Evolutionary conservation across 108 stramenopile genomes (phyloP).

Genomic region (Cyclotella atomus): DNA sequence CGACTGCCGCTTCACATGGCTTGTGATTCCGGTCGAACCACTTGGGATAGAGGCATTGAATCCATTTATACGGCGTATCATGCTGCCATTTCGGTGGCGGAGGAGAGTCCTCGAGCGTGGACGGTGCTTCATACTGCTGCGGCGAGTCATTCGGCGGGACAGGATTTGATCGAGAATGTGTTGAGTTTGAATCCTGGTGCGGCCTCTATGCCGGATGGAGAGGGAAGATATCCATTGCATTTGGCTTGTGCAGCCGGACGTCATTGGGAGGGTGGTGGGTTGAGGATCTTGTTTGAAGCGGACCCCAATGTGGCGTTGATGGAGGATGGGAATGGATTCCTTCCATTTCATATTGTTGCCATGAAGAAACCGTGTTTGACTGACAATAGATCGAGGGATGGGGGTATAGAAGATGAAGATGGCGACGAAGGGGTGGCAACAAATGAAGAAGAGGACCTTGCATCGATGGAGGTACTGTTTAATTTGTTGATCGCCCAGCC

Average conservation of each 20-base stretch:
- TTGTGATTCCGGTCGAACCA: constrained; percentile 42
- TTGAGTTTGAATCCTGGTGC: constrained; percentile 60
- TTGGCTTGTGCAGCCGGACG: constrained; percentile 70
- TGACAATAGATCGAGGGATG: background rate
- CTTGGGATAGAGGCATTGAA: constrained; percentile 48
- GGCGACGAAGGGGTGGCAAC: background rate
- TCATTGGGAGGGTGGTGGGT: constrained; percentile 64
- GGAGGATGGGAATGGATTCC: constrained; percentile 54
- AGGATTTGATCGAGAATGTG: constrained; percentile 57
- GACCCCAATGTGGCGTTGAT: constrained; percentile 56
- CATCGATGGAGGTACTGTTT: constrained; percentile 33
- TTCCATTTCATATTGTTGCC: constrained; percentile 69
- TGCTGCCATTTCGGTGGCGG: constrained; percentile 29
- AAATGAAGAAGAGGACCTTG: constrained; percentile 15
- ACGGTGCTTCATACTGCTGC: constrained; percentile 56
- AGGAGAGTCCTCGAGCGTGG: constrained; percentile 44
- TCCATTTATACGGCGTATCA: constrained; percentile 35
- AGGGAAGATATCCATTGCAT: constrained; percentile 75
- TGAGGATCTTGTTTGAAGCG: constrained; percentile 63
- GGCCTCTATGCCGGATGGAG: constrained; percentile 61
- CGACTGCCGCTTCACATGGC: constrained; percentile 69
- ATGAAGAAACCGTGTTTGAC: constrained; percentile 9
- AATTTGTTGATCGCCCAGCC: constrained; percentile 44
- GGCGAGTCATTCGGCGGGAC: constrained; percentile 54
- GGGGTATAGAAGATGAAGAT: background rate